phyloP scores from a whole-genome alignment of 345 rosid genomes.

The Pistacia atlantica region DNA sequence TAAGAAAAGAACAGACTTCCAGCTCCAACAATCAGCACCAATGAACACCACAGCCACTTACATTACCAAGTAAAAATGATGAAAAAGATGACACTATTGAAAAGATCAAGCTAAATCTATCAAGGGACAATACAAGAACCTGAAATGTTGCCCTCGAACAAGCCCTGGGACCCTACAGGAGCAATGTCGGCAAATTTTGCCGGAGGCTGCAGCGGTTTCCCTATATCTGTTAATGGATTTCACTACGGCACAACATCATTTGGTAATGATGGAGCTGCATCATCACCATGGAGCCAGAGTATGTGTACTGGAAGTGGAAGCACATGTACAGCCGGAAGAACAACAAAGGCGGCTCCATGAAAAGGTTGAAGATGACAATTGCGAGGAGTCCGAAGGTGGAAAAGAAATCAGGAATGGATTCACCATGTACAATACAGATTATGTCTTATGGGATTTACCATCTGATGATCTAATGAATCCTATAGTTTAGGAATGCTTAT shows the following conservation, averaged over 20 bases:
- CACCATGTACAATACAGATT: conserved; percentile 64
- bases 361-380: conserved; percentile 45
- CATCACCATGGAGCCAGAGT: conserved; percentile 64
- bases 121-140: conserved; percentile 68
- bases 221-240: conserved; percentile 35
- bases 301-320: conserved; percentile 45
- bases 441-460: conserved; percentile 82
- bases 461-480: conserved; percentile 76
- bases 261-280: conserved; percentile 45
- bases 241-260: conserved; percentile 50
- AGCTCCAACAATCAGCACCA: conserved; percentile 50
- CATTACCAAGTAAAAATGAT: conserved; percentile 37
- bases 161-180: conserved; percentile 43
- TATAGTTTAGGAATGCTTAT: conserved; percentile 38
- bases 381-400: conserved; percentile 51
- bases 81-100: conserved; percentile 54
- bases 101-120: conserved; percentile 63
- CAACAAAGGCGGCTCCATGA: conserved; percentile 39
- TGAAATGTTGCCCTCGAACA: conserved; percentile 38
- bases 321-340: conserved; percentile 49
- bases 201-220: conserved; percentile 39
- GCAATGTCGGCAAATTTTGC: conserved; percentile 34
- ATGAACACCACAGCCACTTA: conserved; percentile 39
- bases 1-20: conserved; percentile 82
- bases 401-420: conserved; percentile 49